Conservation (phyloP, 2,329 filamentous ascomycete species). For the Colletotrichum navitas region DNA sequence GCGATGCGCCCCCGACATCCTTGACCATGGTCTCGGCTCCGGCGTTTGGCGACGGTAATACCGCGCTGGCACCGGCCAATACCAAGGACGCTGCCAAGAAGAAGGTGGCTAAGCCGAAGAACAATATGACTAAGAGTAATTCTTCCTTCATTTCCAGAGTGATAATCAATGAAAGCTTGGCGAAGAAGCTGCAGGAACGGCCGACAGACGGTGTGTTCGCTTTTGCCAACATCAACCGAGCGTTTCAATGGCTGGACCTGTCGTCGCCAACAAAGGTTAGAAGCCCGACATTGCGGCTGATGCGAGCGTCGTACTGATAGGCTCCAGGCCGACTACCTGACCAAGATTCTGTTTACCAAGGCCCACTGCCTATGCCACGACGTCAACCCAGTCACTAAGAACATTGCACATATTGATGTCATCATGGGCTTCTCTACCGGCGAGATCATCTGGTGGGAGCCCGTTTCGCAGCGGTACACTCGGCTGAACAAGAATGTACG, state of each 20-base stretch:
- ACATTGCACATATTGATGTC: slow-evolving; percentile 83
- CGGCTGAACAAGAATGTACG: slow-evolving; percentile 93
- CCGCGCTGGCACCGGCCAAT: slow-evolving; percentile 72
- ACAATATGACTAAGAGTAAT: slow-evolving; percentile 98
- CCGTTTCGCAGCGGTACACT: slow-evolving; percentile 94
- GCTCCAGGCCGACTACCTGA: slow-evolving; percentile 83
- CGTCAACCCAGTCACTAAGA: slow-evolving; percentile 87
- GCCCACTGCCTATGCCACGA: slow-evolving; percentile 96
- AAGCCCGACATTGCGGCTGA: not conserved
- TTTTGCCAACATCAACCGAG: slow-evolving; percentile 95
- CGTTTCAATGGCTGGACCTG: slow-evolving; percentile 95
- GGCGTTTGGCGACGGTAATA: slow-evolving; percentile 89
- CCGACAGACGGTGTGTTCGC: slow-evolving; percentile 84
- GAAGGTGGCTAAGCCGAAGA: slow-evolving; percentile 85
- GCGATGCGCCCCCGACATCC: slow-evolving; percentile 59
- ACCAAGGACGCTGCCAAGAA: slow-evolving; percentile 83
- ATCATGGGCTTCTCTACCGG: slow-evolving; percentile 96
- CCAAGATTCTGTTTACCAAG: slow-evolving; percentile 97
- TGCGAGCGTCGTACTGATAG: slow-evolving; percentile 45
- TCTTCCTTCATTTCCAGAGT: slow-evolving; percentile 98
- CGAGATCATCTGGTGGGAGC: slow-evolving; percentile 99
- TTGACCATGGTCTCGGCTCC: slow-evolving; percentile 64
- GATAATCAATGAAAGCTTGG: slow-evolving; percentile 85
- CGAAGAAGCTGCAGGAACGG: slow-evolving; percentile 84
- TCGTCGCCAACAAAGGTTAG: slow-evolving; percentile 55